Conservation (phyloP, 177 flowering plant species). For the Vitis hybrid region DNA sequence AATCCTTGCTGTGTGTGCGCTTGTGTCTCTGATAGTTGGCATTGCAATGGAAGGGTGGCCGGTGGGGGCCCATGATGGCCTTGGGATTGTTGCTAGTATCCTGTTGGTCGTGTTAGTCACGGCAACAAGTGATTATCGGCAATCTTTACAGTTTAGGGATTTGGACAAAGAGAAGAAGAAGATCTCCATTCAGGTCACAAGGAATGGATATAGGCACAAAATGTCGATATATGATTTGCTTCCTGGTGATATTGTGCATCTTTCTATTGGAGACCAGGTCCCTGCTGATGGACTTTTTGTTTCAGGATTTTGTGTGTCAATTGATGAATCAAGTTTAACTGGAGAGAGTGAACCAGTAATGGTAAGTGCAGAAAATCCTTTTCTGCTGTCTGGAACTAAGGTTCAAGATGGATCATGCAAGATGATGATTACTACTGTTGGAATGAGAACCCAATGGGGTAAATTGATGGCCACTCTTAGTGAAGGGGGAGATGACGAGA, state of each 20-base stretch:
- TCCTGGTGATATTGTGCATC: constrained; percentile 79
- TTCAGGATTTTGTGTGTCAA: constrained; percentile 64
- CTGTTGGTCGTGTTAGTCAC: constrained; percentile 73
- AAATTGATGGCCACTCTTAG: constrained; percentile 77
- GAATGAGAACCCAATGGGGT: constrained; percentile 90
- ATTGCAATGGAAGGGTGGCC: constrained; percentile 78
- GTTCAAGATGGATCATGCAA: constrained; percentile 78
- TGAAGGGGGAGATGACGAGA: constrained; percentile 87
- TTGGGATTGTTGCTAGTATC: constrained; percentile 75
- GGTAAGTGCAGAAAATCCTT: constrained; percentile 56
- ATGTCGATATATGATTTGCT: constrained; percentile 68
- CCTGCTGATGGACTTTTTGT: constrained; percentile 83
- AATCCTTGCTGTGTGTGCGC: constrained; percentile 69
- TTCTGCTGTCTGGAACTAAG: constrained; percentile 72
- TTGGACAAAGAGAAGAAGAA: constrained; percentile 84
- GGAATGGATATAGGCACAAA: constrained; percentile 66
- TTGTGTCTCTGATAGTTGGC: constrained; percentile 74
- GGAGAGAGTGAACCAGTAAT: constrained; percentile 79
- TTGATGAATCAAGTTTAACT: constrained; percentile 77
- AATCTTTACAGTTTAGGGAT: constrained; percentile 73
- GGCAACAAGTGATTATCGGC: constrained; percentile 73
- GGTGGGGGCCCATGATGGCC: constrained; percentile 76
- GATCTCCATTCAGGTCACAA: constrained; percentile 62
- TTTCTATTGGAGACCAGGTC: constrained; percentile 75
- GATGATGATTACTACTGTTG: constrained; percentile 73